Evolutionary conservation across 129 eudicot genomes (phyloP), one percentile per base, ranked within the genome.

Genomic region (Scalesia atractyloides): DNA sequence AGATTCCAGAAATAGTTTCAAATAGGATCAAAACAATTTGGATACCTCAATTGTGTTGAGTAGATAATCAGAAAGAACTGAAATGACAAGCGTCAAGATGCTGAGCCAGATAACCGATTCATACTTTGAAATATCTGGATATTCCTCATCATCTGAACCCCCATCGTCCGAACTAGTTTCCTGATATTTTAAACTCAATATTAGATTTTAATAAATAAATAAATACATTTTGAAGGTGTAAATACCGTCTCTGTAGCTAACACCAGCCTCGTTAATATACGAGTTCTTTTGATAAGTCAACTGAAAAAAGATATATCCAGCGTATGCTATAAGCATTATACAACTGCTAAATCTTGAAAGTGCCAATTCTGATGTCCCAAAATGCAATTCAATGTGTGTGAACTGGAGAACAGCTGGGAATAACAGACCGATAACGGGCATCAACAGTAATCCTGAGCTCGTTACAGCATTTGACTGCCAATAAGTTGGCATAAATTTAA

Each of bases 301-400:
- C 87, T 91, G 92, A 47, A 86, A 88, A 78, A 84, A 91, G 39
- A 91, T 76, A 56, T 88, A 88, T 14, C 86, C 82, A 24, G 79
- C 86, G 74, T 91, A 91, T 56, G 97, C 97, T 59, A 91, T 72
- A n/a, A 91, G 96, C 96, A 91, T 85, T 49, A 88, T 69, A 69
- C 91, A 86, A 82, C 97, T 88, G 82, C 93, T 91, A 77, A 86
- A 87, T 82, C 96, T 84, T 15, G 97, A 91, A 79, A 91, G 91
- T 30, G 85, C 85, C 62, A 88, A 72, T 66, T 86, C 92, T 9
- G 97, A 91, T 70, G 51, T 79, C 70, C 91, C 91, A 75, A 53
- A 63, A 80, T 86, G 90, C 79, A 89, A 75, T 81, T 89, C 96
- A 0, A 92, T 84, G 69, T 82, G 90, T 3, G 96, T 89, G 64